Base-by-base conservation (phyloP, 1,284 basidiomycete genomes). In the Trametes sp. region DNA sequence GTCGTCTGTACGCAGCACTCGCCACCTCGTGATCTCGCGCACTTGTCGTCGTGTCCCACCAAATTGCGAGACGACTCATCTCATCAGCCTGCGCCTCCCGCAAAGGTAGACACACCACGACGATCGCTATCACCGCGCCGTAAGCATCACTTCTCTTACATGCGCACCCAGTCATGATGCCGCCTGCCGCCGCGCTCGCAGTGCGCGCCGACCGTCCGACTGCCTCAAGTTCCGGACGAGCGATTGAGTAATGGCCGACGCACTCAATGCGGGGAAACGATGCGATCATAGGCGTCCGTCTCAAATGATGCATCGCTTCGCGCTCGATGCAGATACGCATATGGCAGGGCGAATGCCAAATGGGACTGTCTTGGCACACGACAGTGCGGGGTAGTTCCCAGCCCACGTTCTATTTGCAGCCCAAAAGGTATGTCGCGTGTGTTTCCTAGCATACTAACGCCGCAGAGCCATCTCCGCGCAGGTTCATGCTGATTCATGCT, bases 201-300 rank as follows among this genome's bases (percentile, higher is more conserved):
- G n/a, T n/a, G n/a, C 48, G 48, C 45, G 36, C 33, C 52, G 52
- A 41, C 38, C 16, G 46, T 33, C 50, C 41, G n/a, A 45, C 28
- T 14, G 55, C 24, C 38, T 38, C 38, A 59, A 57, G 61, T 55
- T 63, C 61, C 57, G 61, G 31, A 19, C 53, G 16, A 55, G 23
- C 29, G n/a, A 48, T 56, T 59, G 61, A 63, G 57, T 63, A 54
- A 63, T 52, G 14, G 16, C 14, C 48, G 19, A 9, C 48, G 10
- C 19, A 28, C 29, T 7, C 28, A 29, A n/a, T 13, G 28, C 48
- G 19, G 28, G n/a, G 28, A 21, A 14, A 26, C 6, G 24, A n/a
- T 16, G 23, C 45, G 13, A 41, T 41, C 16, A 36, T 14, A 19
- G 38, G 38, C 38, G 38, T 41, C n/a, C 38, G 19, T 19, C 11